Evolutionary conservation across 2,329 filamentous ascomycete genomes (phyloP).

Genomic region (Diaporthe destruens): DNA sequence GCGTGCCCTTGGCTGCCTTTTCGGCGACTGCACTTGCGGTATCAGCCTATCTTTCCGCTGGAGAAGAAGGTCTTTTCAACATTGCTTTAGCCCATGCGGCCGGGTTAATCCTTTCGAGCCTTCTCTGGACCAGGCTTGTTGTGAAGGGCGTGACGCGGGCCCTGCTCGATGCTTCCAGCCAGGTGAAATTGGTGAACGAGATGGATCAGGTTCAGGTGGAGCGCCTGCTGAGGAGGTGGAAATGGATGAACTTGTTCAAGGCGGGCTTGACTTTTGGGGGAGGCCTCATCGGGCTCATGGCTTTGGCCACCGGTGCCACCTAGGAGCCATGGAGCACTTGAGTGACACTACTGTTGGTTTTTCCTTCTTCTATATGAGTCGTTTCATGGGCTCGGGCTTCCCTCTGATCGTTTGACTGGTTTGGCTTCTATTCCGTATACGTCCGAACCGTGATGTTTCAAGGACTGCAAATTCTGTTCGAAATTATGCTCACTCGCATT

Average conservation of each 20-base stretch:
- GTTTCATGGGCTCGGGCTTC: background rate
- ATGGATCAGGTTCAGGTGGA: conserved; percentile 1
- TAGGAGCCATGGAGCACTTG: too few relatives aligned
- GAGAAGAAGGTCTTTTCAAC: background rate
- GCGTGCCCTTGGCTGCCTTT: conserved; percentile 12
- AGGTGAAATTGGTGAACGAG: background rate
- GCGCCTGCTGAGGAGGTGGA: conserved; percentile 12
- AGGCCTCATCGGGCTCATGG: background rate
- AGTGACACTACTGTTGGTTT: too few relatives aligned
- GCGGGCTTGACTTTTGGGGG: background rate
- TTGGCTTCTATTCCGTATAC: conserved; percentile 26
- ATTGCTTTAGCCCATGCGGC: background rate
- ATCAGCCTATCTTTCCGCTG: background rate
- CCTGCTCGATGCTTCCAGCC: background rate
- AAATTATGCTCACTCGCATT: too few relatives aligned
- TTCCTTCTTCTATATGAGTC: background rate
- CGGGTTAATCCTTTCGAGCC: background rate
- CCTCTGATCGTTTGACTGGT: background rate
- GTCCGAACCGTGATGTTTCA: too few relatives aligned
- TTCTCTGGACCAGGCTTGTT: conserved; percentile 17
- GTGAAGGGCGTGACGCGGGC: conserved; percentile 18
- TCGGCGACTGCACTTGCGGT: background rate
- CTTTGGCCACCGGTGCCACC: background rate
- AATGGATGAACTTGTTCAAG: conserved; percentile 20
- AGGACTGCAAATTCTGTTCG: conserved; percentile 34